Evolutionary conservation across 768 basidiomycete species (phyloP).

Genomic region (button mushroom (Agaricus bisporus)): DNA sequence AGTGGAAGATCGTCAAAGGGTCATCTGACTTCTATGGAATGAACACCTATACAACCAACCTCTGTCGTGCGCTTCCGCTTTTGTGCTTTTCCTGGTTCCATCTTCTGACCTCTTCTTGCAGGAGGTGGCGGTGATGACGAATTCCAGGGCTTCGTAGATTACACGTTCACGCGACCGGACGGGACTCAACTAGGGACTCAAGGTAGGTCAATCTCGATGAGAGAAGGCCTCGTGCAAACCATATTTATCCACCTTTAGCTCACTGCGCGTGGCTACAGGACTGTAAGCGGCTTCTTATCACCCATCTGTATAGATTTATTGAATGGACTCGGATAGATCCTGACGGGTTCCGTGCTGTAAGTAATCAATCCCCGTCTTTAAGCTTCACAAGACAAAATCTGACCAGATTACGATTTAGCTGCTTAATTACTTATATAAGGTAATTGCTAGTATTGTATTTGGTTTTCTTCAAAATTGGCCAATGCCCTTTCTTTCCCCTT

Average conservation of each 20-base stretch:
- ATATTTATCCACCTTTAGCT: constrained; percentile 26
- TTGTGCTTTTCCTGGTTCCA: neutral
- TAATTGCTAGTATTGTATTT: constrained; percentile 19
- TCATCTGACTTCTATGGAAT: constrained; percentile 70
- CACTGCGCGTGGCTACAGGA: constrained; percentile 65
- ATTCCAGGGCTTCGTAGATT: constrained; percentile 54
- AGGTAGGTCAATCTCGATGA: constrained; percentile 27
- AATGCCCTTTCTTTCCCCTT: constrained; percentile 19
- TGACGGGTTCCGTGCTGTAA: constrained; percentile 57
- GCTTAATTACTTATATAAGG: constrained; percentile 68
- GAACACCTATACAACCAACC: constrained; percentile 67
- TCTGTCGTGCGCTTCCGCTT: constrained; percentile 39
- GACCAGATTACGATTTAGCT: constrained; percentile 26
- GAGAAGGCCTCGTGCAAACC: neutral
- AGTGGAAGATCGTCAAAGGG: constrained; percentile 49
- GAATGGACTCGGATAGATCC: constrained; percentile 36
- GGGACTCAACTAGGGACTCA: constrained; percentile 59
- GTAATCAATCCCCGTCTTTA: constrained; percentile 9
- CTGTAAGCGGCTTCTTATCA: constrained; percentile 30
- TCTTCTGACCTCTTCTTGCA: constrained; percentile 16
- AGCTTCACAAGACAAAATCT: neutral
- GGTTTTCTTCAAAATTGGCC: constrained; percentile 25
- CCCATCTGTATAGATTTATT: neutral
- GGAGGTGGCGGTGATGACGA: constrained; percentile 58
- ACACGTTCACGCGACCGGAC: constrained; percentile 58